Evolutionary conservation across 1,284 basidiomycete species (phyloP).

Genomic region (Papiliotrema fonsecae): DNA sequence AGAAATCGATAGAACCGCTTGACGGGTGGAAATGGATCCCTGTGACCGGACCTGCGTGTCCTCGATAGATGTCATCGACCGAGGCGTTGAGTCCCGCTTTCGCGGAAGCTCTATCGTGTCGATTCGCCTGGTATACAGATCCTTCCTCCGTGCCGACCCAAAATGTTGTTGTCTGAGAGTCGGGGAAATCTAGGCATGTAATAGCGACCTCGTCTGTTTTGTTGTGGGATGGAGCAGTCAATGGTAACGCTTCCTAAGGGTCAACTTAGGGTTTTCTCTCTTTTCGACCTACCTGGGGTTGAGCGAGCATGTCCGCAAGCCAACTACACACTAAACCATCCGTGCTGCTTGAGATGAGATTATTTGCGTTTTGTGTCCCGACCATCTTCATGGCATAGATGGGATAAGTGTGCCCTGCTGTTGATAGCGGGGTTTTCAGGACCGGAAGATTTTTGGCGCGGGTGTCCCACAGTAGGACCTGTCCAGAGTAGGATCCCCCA

Average conservation of each 20-base stretch:
- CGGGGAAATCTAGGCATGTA: slow-evolving; percentile 85
- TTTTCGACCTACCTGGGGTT: slow-evolving; percentile 75
- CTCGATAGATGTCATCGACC: slow-evolving; percentile 75
- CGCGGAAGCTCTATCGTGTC: slow-evolving; percentile 91
- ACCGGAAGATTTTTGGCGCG: slow-evolving; percentile 91
- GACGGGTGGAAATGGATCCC: slow-evolving; percentile 91
- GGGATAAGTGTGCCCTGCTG: slow-evolving; percentile 94
- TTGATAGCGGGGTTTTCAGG: slow-evolving; percentile 90
- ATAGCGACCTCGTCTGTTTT: slow-evolving; percentile 95
- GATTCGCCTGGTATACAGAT: slow-evolving; percentile 87
- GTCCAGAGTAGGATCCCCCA: slow-evolving; percentile 96
- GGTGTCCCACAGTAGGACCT: slow-evolving; percentile 98
- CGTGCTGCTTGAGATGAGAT: slow-evolving; percentile 89
- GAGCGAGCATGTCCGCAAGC: slow-evolving; percentile 96
- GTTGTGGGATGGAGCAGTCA: slow-evolving; percentile 75
- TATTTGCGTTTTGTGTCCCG: slow-evolving; percentile 96
- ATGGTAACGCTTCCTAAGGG: slow-evolving; percentile 79
- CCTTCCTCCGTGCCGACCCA: slow-evolving; percentile 98
- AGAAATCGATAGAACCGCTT: slow-evolving; percentile 85
- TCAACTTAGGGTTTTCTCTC: no score
- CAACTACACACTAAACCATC: slow-evolving; percentile 96
- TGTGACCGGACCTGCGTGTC: slow-evolving; percentile 88
- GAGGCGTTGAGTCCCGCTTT: slow-evolving; percentile 86
- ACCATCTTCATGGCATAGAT: slow-evolving; percentile 97
- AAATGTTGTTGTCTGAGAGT: slow-evolving; percentile 91